phyloP scores from a whole-genome alignment of 192 early-diverging fungal species.

The Phycomyces blakesleeanus region DNA sequence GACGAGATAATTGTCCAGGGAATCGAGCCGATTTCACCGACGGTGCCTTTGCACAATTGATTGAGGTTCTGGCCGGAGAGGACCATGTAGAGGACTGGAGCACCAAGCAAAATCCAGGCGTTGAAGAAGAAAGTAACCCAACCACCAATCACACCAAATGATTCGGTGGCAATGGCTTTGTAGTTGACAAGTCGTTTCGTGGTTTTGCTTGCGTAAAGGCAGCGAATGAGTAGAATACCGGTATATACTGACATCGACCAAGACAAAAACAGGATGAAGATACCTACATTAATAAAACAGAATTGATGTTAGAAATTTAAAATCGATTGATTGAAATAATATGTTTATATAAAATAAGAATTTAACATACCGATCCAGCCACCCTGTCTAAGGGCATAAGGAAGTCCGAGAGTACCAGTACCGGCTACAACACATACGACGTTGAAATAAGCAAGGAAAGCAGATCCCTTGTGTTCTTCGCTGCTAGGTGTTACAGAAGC shows the following conservation, averaged over 20 bases:
- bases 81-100: slow-evolving; percentile 67
- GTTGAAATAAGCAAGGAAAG: slow-evolving; percentile 49
- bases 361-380: slow-evolving; percentile 72
- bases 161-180: slow-evolving; percentile 65
- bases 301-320: not conserved
- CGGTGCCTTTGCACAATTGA: slow-evolving; percentile 46
- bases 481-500: not conserved
- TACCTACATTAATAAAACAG: not conserved
- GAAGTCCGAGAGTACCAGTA: slow-evolving; percentile 79
- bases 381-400: slow-evolving; percentile 69
- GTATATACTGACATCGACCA: slow-evolving; percentile 69
- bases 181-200: slow-evolving; percentile 55
- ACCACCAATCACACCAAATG: slow-evolving; percentile 66
- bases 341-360: no score
- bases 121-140: slow-evolving; percentile 64
- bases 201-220: slow-evolving; percentile 63
- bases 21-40: slow-evolving; percentile 38
- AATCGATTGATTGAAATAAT: not conserved
- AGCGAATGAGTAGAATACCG: slow-evolving; percentile 67
- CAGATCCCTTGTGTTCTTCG: slow-evolving; percentile 33
- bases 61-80: slow-evolving; percentile 69
- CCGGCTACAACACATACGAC: slow-evolving; percentile 73
- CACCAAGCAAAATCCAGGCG: slow-evolving; percentile 64
- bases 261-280: slow-evolving; percentile 57
- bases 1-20: slow-evolving; percentile 66